Conservation (phyloP, 2,329 filamentous ascomycete species). For the Thielaviopsis populi region DNA sequence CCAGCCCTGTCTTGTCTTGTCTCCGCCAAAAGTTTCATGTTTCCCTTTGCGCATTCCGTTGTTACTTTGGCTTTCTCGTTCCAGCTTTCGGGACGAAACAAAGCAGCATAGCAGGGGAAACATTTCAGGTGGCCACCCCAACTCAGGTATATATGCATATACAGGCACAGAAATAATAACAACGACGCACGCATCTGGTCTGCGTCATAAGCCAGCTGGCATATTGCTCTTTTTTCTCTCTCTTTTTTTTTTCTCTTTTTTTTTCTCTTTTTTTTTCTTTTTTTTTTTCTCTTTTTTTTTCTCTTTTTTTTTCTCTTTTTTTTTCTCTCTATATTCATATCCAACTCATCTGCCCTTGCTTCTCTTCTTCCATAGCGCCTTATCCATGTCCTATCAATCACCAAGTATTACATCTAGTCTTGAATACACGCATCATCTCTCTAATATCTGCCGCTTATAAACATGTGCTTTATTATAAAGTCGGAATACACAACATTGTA, state of each 20-base stretch:
- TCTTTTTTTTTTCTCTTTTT: no score
- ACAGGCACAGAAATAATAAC: no score
- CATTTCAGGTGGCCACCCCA: background rate
- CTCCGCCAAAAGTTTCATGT: conserved; percentile 5
- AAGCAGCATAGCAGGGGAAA: background rate
- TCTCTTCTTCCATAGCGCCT: no score
- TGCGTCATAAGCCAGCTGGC: background rate
- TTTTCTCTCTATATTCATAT: background rate
- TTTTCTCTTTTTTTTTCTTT: no score
- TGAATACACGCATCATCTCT: background rate
- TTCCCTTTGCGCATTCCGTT: background rate
- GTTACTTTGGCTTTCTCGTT: background rate
- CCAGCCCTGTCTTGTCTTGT: background rate
- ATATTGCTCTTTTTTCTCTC: background rate
- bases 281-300: no score
- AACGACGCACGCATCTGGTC: background rate
- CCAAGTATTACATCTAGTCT: background rate
- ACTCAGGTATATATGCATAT: background rate
- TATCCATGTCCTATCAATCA: no score
- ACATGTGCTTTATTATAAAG: background rate
- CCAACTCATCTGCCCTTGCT: background rate
- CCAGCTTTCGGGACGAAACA: conserved; percentile 1
- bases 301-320: background rate
- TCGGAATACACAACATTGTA: background rate
- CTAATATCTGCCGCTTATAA: background rate